Evolutionary conservation across 441 rosid genomes (phyloP).

Genomic region (Bocquillonia castaneifolia): DNA sequence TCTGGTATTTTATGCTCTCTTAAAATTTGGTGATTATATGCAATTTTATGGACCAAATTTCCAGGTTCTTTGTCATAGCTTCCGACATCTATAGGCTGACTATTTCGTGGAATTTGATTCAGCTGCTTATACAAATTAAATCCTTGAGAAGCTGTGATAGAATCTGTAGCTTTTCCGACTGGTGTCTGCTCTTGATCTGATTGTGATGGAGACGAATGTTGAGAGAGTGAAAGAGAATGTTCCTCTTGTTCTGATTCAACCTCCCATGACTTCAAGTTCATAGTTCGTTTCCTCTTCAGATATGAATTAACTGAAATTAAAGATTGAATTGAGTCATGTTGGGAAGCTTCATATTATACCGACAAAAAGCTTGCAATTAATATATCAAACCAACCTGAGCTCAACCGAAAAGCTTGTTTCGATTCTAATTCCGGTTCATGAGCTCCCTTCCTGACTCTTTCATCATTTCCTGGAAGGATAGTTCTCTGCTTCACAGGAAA

Average conservation of each 20-base stretch:
- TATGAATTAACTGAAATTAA: slow-evolving; percentile 36
- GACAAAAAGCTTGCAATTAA: not conserved
- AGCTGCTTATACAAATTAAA: slow-evolving; percentile 36
- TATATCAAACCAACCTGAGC: slow-evolving; percentile 34
- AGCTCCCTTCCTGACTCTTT: slow-evolving; percentile 20
- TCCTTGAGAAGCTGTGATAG: slow-evolving; percentile 31
- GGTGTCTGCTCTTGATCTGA: slow-evolving; percentile 65
- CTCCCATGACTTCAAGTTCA: slow-evolving; percentile 33
- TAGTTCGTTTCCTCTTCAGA: slow-evolving; percentile 40
- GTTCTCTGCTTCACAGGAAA: slow-evolving; percentile 30
- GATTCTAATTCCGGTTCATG: slow-evolving; percentile 26
- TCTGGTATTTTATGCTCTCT: slow-evolving; percentile 32
- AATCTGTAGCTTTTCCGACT: slow-evolving; percentile 28
- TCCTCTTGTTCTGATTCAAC: slow-evolving; percentile 62
- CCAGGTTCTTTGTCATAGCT: slow-evolving; percentile 25
- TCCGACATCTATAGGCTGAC: slow-evolving; percentile 23
- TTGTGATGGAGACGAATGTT: slow-evolving; percentile 65
- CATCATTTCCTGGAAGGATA: slow-evolving; percentile 15
- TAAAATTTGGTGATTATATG: slow-evolving; percentile 22
- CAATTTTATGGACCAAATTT: slow-evolving; percentile 23
- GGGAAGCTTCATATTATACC: not conserved
- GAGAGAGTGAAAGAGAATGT: slow-evolving; percentile 61
- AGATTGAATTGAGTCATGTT: not conserved
- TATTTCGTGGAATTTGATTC: slow-evolving; percentile 28
- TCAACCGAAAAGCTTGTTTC: slow-evolving; percentile 27